phyloP scores from a whole-genome alignment of 306 rosid species.

The Hippophae gyantsensis region DNA sequence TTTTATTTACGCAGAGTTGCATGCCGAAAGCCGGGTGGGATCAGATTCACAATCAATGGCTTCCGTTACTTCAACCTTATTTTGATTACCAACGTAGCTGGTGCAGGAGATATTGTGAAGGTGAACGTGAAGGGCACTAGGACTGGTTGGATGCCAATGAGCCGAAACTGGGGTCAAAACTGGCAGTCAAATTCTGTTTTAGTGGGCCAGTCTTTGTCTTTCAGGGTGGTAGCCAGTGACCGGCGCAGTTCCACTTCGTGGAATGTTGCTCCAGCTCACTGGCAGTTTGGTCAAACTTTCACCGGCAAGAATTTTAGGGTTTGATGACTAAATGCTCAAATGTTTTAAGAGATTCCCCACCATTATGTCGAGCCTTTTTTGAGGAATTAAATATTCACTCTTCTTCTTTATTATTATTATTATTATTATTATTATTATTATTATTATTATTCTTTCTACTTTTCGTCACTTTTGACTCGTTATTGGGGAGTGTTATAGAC shows the following conservation, averaged over 20 bases:
- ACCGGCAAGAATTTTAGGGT: constrained; percentile 80
- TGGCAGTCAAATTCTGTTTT: constrained; percentile 91
- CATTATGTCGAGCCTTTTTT: constrained; percentile 21
- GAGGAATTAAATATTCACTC: constrained; percentile 17
- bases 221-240: constrained; percentile 74
- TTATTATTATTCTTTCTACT: constrained; percentile 16
- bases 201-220: constrained; percentile 73
- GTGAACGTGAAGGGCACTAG: constrained; percentile 61
- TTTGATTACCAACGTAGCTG: constrained; percentile 81
- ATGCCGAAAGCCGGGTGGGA: constrained; percentile 84
- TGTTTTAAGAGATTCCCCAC: constrained; percentile 16
- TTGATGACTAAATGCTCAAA: constrained; percentile 14
- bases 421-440: neutral
- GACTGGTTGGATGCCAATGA: constrained; percentile 77
- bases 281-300: constrained; percentile 99
- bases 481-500: no score
- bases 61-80: constrained; percentile 89
- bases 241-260: constrained; percentile 83
- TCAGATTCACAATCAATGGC: constrained; percentile 73
- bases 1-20: constrained; percentile 60
- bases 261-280: constrained; percentile 64
- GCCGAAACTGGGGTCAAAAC: constrained; percentile 97
- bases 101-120: constrained; percentile 83
- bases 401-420: neutral
- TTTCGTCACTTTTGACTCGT: constrained; percentile 3